A percentile compares a stretch with the other conserved stretches of the same genome.
Evolutionary conservation across 2,329 filamentous ascomycete genomes (phyloP).

Genomic region (Penicillium concentricum): DNA sequence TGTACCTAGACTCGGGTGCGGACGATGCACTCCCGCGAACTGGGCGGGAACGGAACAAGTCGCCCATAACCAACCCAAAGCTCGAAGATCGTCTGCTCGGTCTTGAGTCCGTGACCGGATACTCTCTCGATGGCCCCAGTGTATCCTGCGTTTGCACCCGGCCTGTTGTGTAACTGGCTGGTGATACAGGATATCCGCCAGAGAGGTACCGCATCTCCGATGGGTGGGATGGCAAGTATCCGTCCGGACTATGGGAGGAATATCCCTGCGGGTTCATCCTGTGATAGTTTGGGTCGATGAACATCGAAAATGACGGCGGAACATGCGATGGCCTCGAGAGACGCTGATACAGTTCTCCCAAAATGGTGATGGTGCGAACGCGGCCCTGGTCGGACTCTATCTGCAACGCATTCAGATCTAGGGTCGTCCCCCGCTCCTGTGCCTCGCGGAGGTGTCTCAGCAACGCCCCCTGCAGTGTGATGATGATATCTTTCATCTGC

Average conservation of each 20-base stretch:
- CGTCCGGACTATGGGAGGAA: neutral
- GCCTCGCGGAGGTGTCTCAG: conserved; percentile 34
- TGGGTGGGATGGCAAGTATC: neutral
- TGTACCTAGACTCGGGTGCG: neutral
- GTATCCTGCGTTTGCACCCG: neutral
- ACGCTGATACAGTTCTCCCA: conserved; percentile 38
- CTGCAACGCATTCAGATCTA: conserved; percentile 35
- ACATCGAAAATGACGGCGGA: neutral
- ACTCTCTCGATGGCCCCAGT: neutral
- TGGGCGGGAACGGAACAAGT: neutral
- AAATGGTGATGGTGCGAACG: conserved; percentile 34
- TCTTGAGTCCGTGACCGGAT: neutral
- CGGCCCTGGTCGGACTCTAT: conserved; percentile 38
- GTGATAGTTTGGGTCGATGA: conserved; percentile 1
- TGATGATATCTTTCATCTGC: conserved; percentile 41
- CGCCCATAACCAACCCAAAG: neutral
- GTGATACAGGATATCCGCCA: neutral
- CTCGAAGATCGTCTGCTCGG: neutral
- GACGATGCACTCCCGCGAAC: neutral
- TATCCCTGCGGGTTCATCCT: neutral
- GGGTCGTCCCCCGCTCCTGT: conserved; percentile 28
- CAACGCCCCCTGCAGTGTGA: conserved; percentile 37
- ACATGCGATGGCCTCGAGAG: neutral
- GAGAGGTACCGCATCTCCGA: neutral
- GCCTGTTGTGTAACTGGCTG: neutral